phyloP scores from a whole-genome alignment of 1,284 basidiomycete genomes.

The Sporisorium scitamineum region DNA sequence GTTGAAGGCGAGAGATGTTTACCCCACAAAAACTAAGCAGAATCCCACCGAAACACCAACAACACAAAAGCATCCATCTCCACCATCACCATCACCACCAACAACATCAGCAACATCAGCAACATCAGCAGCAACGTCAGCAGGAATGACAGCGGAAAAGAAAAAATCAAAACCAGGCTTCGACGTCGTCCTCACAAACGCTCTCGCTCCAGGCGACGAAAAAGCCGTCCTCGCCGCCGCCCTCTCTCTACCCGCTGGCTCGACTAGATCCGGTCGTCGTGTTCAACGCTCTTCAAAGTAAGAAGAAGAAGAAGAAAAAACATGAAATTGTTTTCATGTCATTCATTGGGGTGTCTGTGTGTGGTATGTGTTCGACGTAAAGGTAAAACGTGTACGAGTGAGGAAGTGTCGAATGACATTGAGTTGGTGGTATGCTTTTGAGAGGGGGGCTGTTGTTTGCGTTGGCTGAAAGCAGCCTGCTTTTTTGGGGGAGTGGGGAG shows the following conservation, averaged over 20 bases:
- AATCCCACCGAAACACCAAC: background rate
- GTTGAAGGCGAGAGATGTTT: background rate
- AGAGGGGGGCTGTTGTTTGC: background rate
- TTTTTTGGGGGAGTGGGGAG: background rate
- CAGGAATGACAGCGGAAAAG: background rate
- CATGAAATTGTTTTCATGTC: background rate
- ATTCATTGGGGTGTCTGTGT: too few species aligned
- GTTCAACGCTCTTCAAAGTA: slow-evolving; percentile 18
- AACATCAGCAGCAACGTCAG: background rate
- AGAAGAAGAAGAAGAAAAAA: too few species aligned
- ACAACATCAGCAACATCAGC: background rate
- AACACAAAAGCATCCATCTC: background rate
- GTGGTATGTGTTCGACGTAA: background rate
- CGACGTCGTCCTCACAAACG: slow-evolving; percentile 39
- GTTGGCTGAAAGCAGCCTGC: background rate
- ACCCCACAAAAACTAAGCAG: background rate
- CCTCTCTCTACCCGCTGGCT: slow-evolving; percentile 38
- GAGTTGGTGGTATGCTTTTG: background rate
- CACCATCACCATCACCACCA: background rate
- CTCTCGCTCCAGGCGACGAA: slow-evolving; percentile 56
- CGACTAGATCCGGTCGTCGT: slow-evolving; percentile 43
- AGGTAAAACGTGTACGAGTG: background rate
- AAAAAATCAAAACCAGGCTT: slow-evolving; percentile 32
- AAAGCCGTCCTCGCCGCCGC: slow-evolving; percentile 46
- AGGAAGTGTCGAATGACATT: background rate